Evolutionary conservation across 768 basidiomycete species (phyloP).

Genomic region (Boletus subcaerulescens): DNA sequence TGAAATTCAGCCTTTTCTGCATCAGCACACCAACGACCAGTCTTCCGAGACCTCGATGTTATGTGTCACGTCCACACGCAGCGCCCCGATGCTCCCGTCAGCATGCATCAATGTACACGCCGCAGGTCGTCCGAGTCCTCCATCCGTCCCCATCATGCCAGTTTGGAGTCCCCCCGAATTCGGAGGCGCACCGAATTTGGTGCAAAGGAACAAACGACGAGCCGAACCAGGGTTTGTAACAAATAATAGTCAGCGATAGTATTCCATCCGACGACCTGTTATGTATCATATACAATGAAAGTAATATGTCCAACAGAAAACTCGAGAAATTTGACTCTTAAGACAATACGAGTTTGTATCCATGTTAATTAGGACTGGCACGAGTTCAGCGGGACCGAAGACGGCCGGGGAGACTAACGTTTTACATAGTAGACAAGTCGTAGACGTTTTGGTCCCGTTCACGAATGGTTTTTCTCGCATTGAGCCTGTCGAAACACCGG

Average conservation of each 20-base stretch:
- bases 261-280: too few species aligned
- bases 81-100: constrained; percentile 19
- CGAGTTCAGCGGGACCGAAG: too few species aligned
- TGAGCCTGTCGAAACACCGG: constrained; percentile 4
- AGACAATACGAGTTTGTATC: too few species aligned
- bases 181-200: constrained; percentile 25
- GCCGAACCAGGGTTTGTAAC: too few species aligned
- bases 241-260: too few species aligned
- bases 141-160: too few species aligned
- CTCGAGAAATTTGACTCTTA: too few species aligned
- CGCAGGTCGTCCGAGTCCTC: neutral
- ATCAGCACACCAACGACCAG: constrained; percentile 8
- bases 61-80: constrained; percentile 8
- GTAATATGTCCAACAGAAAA: too few species aligned
- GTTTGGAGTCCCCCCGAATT: neutral
- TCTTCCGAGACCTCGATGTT: constrained; percentile 12
- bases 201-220: too few species aligned
- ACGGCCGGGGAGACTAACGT: too few species aligned
- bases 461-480: constrained; percentile 10
- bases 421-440: neutral
- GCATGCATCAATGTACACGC: constrained; percentile 19
- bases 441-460: neutral
- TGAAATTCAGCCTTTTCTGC: constrained; percentile 9
- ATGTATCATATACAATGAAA: too few species aligned
- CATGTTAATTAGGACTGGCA: too few species aligned